These are phyloP conservation scores for Paracamarosporium sp. DNA, from an alignment of 2,329 filamentous ascomycete species.

Conservation along the genomic window DNA sequence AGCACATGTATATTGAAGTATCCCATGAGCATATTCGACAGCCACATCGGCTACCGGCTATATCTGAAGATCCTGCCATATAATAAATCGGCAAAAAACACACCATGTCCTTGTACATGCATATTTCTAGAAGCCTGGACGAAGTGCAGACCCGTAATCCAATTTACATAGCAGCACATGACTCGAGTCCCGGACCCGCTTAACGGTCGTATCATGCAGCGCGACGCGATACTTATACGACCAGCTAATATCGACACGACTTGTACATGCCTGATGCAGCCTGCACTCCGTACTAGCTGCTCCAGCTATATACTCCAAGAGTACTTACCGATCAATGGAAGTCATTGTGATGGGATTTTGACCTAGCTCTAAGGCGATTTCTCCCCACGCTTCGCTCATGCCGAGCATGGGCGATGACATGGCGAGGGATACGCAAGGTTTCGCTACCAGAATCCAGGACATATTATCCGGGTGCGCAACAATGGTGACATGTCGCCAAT, in stretches of 20 bases:
- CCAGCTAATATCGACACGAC: not conserved
- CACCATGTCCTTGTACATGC: not conserved
- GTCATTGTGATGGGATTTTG: not conserved
- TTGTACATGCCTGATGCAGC: not conserved
- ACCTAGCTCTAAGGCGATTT: not conserved
- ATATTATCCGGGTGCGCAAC: constrained; percentile 1
- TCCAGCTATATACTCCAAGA: not conserved
- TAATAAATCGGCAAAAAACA: not conserved
- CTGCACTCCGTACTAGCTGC: not conserved
- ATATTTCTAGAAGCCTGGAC: constrained; percentile 1
- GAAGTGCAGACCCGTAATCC: not conserved
- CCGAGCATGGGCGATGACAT: not conserved
- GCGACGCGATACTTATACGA: not conserved
- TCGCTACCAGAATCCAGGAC: constrained; percentile 8
- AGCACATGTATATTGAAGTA: not conserved
- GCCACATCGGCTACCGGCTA: not conserved
- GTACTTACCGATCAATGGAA: not conserved
- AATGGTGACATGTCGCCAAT: not conserved
- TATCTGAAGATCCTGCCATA: not conserved
- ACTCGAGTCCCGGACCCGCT: not conserved
- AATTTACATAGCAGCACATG: constrained; percentile 4
- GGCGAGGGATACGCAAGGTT: not conserved
- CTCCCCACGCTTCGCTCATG: not conserved
- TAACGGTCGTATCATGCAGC: not conserved
- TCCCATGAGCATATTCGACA: not conserved